A percentile compares a stretch with the other conserved stretches of the same genome.
Conservation (phyloP, 768 basidiomycete species). For the Cystobasidiopsis lactophilus region DNA sequence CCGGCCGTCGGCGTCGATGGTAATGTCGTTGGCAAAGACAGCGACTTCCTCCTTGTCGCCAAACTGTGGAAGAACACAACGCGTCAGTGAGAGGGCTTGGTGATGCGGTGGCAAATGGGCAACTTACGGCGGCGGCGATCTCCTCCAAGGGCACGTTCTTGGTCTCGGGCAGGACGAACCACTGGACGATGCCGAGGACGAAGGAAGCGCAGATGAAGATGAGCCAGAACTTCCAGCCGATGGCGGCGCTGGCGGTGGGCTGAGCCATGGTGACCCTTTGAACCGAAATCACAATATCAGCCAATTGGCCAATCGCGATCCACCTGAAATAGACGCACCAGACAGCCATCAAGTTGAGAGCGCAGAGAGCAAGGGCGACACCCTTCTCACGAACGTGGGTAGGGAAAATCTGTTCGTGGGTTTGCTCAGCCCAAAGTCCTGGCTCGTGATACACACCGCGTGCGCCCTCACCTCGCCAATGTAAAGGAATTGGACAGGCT, state of each 20-base stretch:
- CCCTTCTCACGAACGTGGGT: background rate
- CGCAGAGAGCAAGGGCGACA: background rate
- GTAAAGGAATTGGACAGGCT: background rate
- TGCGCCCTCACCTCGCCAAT: background rate
- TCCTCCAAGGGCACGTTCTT: background rate
- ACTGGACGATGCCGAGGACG: background rate
- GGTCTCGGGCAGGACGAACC: background rate
- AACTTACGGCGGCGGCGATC: background rate
- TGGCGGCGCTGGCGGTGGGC: background rate
- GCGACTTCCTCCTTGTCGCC: no score
- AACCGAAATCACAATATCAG: no score
- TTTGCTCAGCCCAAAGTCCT: background rate
- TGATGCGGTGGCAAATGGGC: no score
- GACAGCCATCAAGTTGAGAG: background rate
- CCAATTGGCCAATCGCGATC: no score
- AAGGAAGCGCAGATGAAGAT: background rate
- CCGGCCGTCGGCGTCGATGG: no score
- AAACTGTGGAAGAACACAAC: no score
- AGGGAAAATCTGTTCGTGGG: background rate
- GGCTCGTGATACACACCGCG: no score
- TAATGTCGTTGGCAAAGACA: no score
- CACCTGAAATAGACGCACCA: no score
- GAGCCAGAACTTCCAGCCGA: background rate
- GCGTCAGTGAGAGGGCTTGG: no score
- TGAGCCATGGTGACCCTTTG: background rate